A percentile compares a stretch with the other conserved stretches of the same genome.
Evolutionary conservation across 768 basidiomycete genomes (phyloP).

Genomic region (Leucocoprinus leucothites): DNA sequence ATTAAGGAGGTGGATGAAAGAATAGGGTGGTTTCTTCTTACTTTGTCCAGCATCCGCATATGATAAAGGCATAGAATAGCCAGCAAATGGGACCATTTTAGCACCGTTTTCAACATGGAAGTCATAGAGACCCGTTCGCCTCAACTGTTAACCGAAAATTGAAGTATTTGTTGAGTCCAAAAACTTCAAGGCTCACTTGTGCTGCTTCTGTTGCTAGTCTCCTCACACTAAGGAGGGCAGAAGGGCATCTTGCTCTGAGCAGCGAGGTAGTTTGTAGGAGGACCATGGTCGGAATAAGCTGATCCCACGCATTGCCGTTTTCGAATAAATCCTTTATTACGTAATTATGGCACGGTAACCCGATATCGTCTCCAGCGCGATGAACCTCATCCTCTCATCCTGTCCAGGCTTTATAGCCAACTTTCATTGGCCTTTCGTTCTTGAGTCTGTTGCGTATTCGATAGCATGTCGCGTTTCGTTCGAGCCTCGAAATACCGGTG

Average conservation of each 20-base stretch:
- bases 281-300: slow-evolving; percentile 9
- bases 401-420: neutral
- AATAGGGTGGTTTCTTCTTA: slow-evolving; percentile 21
- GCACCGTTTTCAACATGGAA: slow-evolving; percentile 82
- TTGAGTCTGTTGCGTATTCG: too few relatives aligned
- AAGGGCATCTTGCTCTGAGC: slow-evolving; percentile 1
- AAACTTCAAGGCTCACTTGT: slow-evolving; percentile 14
- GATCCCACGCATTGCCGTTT: neutral
- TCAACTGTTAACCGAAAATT: slow-evolving; percentile 27
- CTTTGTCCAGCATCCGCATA: slow-evolving; percentile 85
- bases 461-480: slow-evolving; percentile 81
- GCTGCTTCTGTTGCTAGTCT: slow-evolving; percentile 21
- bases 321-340: slow-evolving; percentile 8
- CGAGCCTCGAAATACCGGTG: slow-evolving; percentile 85
- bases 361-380: slow-evolving; percentile 4
- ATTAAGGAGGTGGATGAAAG: slow-evolving; percentile 3
- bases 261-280: slow-evolving; percentile 4
- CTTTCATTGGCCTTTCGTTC: neutral
- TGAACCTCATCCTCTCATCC: slow-evolving; percentile 4
- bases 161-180: slow-evolving; percentile 3
- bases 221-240: slow-evolving; percentile 10
- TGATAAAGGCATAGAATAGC: slow-evolving; percentile 89
- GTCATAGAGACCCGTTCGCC: slow-evolving; percentile 79
- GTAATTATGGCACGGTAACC: slow-evolving; percentile 6
- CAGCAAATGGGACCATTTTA: slow-evolving; percentile 97